Evolutionary conservation across 768 basidiomycete species (phyloP).

Genomic region (Russula sp.): DNA sequence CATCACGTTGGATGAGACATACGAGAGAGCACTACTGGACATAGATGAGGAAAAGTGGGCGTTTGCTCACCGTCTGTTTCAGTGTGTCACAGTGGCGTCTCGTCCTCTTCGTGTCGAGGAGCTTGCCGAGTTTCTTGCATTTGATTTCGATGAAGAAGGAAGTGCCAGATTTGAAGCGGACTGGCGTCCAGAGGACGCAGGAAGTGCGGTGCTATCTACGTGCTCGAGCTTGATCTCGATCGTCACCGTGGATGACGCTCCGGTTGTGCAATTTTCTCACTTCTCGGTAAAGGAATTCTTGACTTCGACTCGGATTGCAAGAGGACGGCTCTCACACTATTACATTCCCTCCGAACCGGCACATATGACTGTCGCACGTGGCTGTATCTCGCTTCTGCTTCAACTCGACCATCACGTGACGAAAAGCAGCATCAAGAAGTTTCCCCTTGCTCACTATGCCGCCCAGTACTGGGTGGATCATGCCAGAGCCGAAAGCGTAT

Average conservation of each 20-base stretch:
- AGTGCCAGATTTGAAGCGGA: not conserved
- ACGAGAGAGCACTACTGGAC: not conserved
- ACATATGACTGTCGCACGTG: not conserved
- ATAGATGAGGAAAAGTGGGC: not conserved
- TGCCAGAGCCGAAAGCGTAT: not conserved
- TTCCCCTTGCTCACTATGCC: not conserved
- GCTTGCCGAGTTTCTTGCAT: not conserved
- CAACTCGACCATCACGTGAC: not conserved
- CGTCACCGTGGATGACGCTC: not conserved
- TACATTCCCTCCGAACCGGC: not conserved
- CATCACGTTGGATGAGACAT: not conserved
- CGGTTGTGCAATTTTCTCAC: not conserved
- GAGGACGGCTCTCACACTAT: not conserved
- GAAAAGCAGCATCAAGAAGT: not conserved
- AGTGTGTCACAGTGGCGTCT: not conserved
- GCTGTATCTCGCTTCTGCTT: not conserved
- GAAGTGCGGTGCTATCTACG: not conserved
- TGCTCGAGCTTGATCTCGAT: not conserved
- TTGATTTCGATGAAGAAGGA: not conserved
- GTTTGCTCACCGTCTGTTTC: not conserved
- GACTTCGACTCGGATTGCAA: not conserved
- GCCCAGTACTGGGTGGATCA: not conserved
- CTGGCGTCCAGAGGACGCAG: not conserved
- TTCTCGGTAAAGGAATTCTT: conserved; percentile 1
- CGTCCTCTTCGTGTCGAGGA: not conserved